Evolutionary conservation across 2,329 filamentous ascomycete genomes (phyloP), one percentile per base, ranked within the genome.

Genomic region (Bipolaris bicolor): DNA sequence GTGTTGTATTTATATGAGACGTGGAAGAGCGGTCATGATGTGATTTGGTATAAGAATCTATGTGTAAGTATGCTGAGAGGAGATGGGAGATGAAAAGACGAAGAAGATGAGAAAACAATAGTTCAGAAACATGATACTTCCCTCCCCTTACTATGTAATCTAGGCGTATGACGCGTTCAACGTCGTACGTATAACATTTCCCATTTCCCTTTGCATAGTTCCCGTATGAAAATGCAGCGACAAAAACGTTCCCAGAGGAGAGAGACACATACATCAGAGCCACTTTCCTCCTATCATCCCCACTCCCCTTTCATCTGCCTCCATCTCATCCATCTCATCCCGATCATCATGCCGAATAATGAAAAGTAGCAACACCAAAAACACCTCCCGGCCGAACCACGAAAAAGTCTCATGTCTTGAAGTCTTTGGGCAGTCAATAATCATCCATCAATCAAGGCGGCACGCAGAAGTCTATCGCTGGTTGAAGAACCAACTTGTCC

Each of bases 401-500:
- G 13, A 13, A 22, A 26, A 33, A 15, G 26, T 7, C 20, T 37
- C 20, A 7, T 37, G 29, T 37, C 45, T 34, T 34, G 20, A 49
- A 49, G 18, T 29, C 34, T 22, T 26, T 24, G 26, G n/a, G 7
- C 46, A 49, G 37, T 49, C 34, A 39, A 49, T 34, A 20, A 16
- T 39, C 46, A 11, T 22, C 20, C 9, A 34, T 49, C 46, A 18
- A 39, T n/a, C 18, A 24, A 15, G 18, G 7, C 22, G 31, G 16
- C 10, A 5, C 3, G 16, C 36, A 31, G 44, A 54, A 49, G 33
- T 53, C 47, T 59, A 59, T 36, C 58, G 55, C 56, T 61, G 51
- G 24, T 88, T 86, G 77, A 89, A 90, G 80, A 90, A 90, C 88
- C 88, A 90, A 75, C 87, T 90, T 70, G 84, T 86, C 69, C 88